Percentiles rank a stretch among this genome's conserved stretches.
Conservation (phyloP, 345 rosid species). For the Pistacia atlantica region DNA sequence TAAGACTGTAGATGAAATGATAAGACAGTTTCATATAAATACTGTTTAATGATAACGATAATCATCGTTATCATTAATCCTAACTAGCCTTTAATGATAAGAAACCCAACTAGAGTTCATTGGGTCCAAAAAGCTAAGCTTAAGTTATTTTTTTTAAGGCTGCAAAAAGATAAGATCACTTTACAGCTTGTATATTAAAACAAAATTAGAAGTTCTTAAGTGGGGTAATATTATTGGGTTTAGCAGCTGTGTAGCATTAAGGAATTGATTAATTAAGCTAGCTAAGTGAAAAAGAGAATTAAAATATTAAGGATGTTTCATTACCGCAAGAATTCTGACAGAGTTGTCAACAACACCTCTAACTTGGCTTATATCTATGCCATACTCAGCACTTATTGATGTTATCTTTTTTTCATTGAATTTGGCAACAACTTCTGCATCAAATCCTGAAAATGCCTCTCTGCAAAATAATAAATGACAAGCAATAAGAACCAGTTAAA, state of each 20-base stretch:
- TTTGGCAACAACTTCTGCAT: slow-evolving; percentile 51
- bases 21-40: no score
- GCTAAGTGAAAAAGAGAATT: neutral
- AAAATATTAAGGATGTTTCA: neutral
- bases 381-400: slow-evolving; percentile 46
- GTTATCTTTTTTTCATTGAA: slow-evolving; percentile 51
- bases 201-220: neutral
- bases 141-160: neutral
- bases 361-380: slow-evolving; percentile 53
- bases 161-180: neutral
- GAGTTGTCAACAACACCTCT: slow-evolving; percentile 60
- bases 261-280: no score
- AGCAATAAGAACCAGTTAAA: neutral
- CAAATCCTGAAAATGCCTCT: slow-evolving; percentile 62
- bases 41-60: no score
- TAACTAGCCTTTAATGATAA: neutral
- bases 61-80: no score
- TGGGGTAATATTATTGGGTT: neutral
- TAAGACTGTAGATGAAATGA: no score
- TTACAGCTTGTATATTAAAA: neutral
- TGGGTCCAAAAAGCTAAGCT: neutral
- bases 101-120: neutral
- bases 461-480: slow-evolving; percentile 24
- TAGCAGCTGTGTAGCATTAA: neutral
- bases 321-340: slow-evolving; percentile 53